Evolutionary conservation across 192 early-diverging fungal genomes (phyloP), one percentile per base, ranked within the genome.

Genomic region (Linnemannia elongata): DNA sequence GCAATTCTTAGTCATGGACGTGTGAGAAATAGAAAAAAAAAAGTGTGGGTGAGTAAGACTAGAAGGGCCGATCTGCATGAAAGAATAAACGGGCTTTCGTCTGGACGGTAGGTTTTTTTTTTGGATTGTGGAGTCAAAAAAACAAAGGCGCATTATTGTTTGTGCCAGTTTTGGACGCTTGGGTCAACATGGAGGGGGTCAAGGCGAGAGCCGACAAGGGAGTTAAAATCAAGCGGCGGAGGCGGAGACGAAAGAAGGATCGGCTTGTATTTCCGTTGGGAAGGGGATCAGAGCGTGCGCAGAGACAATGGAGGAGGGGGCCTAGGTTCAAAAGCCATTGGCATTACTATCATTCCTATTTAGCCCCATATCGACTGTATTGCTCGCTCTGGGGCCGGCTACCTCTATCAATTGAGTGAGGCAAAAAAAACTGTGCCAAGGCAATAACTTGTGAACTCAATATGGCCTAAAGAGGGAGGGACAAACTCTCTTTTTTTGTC

Each of bases 121-220:
- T 15, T 17, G 69, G 30, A 24, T 70, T 71, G 69, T 71, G 35
- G 69, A 71, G 41, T 15, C 30, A 24, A 35, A 74, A 35, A 54
- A 36, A 75, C 20, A 75, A 57, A 63, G 39, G 4, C 41, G 54
- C 24, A 36, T 38, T 38, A 33, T 33, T 63, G n/a, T 27, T 63
- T 57, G 20, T 57, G 20, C 24, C 24, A 7, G 27, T 27, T 20
- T 27, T 63, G 60, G 60, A 27, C 60, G 60, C 60, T 30, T 63
- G 30, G 60, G 60, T 63, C 60, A 63, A 27, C 30, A 63, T 33
- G 3, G 12, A 22, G 30, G 60, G 10, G 60, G 60, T 63, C 60
- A 63, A 63, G 60, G 60, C 60, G 60, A 63, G 60, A 63, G 60
- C 27, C 60, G 27, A 30, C 60, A 63, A 63, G n/a, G 54, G 54